These are phyloP conservation scores for Stygiomarasmius scandens DNA, from an alignment of 1,284 basidiomycete genomes.

Conservation along the genomic window DNA sequence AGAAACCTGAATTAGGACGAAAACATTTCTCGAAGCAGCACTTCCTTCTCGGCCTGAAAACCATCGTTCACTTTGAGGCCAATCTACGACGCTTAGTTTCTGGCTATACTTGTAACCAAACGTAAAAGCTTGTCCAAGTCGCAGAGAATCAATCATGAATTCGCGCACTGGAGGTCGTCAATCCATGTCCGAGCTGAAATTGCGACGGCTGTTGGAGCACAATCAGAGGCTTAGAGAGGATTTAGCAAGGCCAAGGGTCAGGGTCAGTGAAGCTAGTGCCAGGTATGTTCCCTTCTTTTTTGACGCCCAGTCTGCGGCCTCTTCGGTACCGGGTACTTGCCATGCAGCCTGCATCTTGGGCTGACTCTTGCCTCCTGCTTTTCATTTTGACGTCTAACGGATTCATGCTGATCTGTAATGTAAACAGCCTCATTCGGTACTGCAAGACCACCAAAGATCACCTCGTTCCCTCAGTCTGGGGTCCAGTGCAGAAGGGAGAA, in stretches of 20 bases:
- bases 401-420: neutral
- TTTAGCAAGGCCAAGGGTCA: slow-evolving; percentile 81
- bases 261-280: slow-evolving; percentile 89
- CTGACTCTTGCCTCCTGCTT: neutral
- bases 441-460: slow-evolving; percentile 90
- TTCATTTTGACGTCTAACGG: neutral
- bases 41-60: too few species aligned
- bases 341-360: neutral
- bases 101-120: neutral
- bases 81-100: neutral
- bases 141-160: neutral
- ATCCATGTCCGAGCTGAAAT: slow-evolving; percentile 96
- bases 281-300: slow-evolving; percentile 56
- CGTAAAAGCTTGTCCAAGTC: too few species aligned
- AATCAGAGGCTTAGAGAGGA: slow-evolving; percentile 92
- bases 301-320: slow-evolving; percentile 7
- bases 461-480: slow-evolving; percentile 90
- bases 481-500: slow-evolving; percentile 73
- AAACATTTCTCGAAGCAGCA: neutral
- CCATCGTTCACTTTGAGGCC: neutral
- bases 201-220: slow-evolving; percentile 90
- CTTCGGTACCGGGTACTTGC: neutral
- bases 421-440: slow-evolving; percentile 81
- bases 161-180: slow-evolving; percentile 46
- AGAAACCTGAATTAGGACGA: neutral